phyloP scores from a whole-genome alignment of 169 alveolate genomes.

The Plasmodium chabaudi region DNA sequence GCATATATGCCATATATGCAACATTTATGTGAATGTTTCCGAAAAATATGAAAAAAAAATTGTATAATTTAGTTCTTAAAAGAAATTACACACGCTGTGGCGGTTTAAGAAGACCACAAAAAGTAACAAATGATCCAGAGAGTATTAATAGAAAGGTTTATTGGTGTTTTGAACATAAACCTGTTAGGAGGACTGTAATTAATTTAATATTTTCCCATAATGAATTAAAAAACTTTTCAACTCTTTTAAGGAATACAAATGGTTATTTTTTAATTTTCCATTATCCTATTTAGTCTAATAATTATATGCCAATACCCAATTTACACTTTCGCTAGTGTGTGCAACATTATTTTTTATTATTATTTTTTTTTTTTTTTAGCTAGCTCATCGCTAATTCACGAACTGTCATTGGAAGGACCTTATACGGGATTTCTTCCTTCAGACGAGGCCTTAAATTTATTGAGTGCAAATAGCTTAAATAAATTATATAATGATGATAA shows the following conservation, averaged over 20 bases:
- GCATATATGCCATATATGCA: no score
- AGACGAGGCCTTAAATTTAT: constrained; percentile 76
- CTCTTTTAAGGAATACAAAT: constrained; percentile 40
- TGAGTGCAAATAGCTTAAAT: constrained; percentile 53
- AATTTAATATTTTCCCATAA: constrained; percentile 75
- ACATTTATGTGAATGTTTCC: neutral
- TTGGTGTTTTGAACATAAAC: constrained; percentile 85
- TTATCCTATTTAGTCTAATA: neutral
- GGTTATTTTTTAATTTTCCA: constrained; percentile 7
- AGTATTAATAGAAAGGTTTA: constrained; percentile 83
- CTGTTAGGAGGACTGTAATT: constrained; percentile 80
- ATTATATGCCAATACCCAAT: constrained; percentile 17
- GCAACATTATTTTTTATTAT: neutral
- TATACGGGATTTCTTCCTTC: constrained; percentile 86
- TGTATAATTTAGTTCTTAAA: constrained; percentile 29
- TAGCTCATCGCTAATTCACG: constrained; percentile 82
- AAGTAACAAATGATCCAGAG: constrained; percentile 84
- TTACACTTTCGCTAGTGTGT: constrained; percentile 19
- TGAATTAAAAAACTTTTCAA: constrained; percentile 60
- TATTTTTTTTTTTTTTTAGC: constrained; percentile 24
- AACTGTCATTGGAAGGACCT: constrained; percentile 86
- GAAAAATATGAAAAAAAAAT: constrained; percentile 34
- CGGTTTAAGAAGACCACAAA: constrained; percentile 74
- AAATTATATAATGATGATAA: constrained; percentile 58
- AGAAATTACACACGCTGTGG: constrained; percentile 72